Conservation (phyloP, 2,329 filamentous ascomycete genomes). For the Torrubiellomyces zombiae region DNA sequence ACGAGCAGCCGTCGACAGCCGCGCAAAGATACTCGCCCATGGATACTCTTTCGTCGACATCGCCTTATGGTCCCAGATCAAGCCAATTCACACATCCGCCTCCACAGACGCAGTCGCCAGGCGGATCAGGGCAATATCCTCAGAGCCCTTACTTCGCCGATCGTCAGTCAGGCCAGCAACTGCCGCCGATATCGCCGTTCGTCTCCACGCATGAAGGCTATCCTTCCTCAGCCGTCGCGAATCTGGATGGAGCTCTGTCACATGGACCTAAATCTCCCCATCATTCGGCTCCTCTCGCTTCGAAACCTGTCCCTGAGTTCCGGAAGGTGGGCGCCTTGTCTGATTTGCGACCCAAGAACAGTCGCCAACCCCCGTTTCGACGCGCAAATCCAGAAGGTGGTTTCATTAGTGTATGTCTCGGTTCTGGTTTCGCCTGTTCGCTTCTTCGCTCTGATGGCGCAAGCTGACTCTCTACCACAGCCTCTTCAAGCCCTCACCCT, state of each 20-base stretch:
- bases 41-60: constrained; percentile 70
- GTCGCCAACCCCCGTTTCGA: constrained; percentile 74
- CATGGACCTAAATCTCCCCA: constrained; percentile 42
- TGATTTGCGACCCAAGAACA: constrained; percentile 71
- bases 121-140: constrained; percentile 45
- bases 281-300: constrained; percentile 29
- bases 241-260: constrained; percentile 50
- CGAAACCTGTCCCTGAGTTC: constrained; percentile 70
- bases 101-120: constrained; percentile 60
- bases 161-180: constrained; percentile 40
- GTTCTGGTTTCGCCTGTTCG: constrained; percentile 1
- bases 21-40: constrained; percentile 92
- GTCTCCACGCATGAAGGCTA: constrained; percentile 54
- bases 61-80: constrained; percentile 55
- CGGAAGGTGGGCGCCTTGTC: constrained; percentile 54
- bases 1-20: constrained; percentile 51
- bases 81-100: constrained; percentile 36
- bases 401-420: constrained; percentile 75
- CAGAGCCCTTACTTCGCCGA: constrained; percentile 41
- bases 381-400: constrained; percentile 92
- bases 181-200: constrained; percentile 59
- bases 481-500: constrained; percentile 89
- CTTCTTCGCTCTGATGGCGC: not conserved
- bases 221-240: constrained; percentile 52
- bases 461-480: constrained; percentile 24